Conservation (phyloP, 805 yeast species). For the Martiniozyma abietophila region DNA sequence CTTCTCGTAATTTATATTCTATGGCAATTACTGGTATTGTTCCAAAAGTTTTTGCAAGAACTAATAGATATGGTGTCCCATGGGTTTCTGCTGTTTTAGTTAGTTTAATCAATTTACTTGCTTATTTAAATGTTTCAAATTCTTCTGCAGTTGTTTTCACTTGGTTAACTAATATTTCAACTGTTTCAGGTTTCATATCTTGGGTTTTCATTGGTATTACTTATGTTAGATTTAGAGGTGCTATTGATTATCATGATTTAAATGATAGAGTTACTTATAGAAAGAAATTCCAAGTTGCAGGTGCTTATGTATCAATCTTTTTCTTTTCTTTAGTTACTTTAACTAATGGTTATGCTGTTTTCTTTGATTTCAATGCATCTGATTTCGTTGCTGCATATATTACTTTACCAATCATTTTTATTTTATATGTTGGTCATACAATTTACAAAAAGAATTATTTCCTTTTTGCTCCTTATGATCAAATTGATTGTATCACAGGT, state of each 20-base stretch:
- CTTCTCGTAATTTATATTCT: constrained; percentile 34
- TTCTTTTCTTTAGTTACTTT: constrained; percentile 42
- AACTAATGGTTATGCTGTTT: constrained; percentile 68
- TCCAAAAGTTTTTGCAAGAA: constrained; percentile 27
- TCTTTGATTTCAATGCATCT: constrained; percentile 43
- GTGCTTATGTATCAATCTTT: constrained; percentile 43
- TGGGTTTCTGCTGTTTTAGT: constrained; percentile 36
- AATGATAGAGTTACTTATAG: constrained; percentile 49
- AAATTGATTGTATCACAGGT: constrained; percentile 54
- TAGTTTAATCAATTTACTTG: constrained; percentile 34
- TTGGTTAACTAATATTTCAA: constrained; percentile 58
- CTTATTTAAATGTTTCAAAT: constrained; percentile 46
- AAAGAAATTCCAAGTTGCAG: constrained; percentile 47
- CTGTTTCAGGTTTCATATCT: constrained; percentile 57
- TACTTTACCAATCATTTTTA: constrained; percentile 48
- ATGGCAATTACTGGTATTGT: constrained; percentile 32
- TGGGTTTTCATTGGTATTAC: constrained; percentile 49
- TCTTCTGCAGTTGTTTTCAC: constrained; percentile 45
- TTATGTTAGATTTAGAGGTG: constrained; percentile 57
- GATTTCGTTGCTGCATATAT: constrained; percentile 68
- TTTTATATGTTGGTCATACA: constrained; percentile 51
- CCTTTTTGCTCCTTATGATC: constrained; percentile 42
- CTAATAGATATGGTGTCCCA: constrained; percentile 49
- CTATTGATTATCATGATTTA: constrained; percentile 43
- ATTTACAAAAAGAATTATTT: constrained; percentile 34